A percentile compares a stretch with the other conserved stretches of the same genome.
phyloP scores from a whole-genome alignment of 768 basidiomycete genomes.

The Boletus sensibilis region DNA sequence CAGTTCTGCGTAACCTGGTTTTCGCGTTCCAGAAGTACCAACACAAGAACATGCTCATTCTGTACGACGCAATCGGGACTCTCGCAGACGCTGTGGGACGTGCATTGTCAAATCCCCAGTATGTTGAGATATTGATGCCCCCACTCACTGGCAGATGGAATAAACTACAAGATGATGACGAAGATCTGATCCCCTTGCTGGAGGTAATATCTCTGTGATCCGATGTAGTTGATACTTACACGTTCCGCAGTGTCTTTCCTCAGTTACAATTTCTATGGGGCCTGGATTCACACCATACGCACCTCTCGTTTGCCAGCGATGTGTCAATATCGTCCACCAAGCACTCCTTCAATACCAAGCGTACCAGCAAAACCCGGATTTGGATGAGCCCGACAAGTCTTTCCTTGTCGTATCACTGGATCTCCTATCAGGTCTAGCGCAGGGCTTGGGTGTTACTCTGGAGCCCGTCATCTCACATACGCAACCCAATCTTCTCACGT shows the following conservation, averaged over 20 bases:
- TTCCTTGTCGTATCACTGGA: conserved; percentile 99
- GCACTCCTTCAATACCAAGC: conserved; percentile 84
- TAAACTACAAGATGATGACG: conserved; percentile 87
- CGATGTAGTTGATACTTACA: not conserved
- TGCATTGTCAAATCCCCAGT: conserved; percentile 79
- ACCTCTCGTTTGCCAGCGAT: conserved; percentile 89
- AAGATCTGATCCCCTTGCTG: conserved; percentile 89
- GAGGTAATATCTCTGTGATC: conserved; percentile 60
- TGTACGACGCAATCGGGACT: conserved; percentile 99
- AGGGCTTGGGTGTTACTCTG: conserved; percentile 82
- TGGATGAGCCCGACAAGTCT: conserved; percentile 94
- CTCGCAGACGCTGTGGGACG: conserved; percentile 94
- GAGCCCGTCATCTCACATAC: conserved; percentile 66
- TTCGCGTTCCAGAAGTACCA: conserved; percentile 98
- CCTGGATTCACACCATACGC: conserved; percentile 86
- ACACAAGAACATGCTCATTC: conserved; percentile 97
- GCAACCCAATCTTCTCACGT: conserved; percentile 74
- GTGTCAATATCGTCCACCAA: conserved; percentile 78
- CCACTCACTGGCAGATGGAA: conserved; percentile 88
- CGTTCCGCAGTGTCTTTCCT: conserved; percentile 82
- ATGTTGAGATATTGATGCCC: conserved; percentile 96
- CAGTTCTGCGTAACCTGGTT: conserved; percentile 91
- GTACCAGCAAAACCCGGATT: conserved; percentile 83
- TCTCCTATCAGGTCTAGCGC: conserved; percentile 90
- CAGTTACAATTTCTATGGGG: conserved; percentile 95